Base-by-base conservation (phyloP, 768 basidiomycete species). In the Trametes gibbosa region DNA sequence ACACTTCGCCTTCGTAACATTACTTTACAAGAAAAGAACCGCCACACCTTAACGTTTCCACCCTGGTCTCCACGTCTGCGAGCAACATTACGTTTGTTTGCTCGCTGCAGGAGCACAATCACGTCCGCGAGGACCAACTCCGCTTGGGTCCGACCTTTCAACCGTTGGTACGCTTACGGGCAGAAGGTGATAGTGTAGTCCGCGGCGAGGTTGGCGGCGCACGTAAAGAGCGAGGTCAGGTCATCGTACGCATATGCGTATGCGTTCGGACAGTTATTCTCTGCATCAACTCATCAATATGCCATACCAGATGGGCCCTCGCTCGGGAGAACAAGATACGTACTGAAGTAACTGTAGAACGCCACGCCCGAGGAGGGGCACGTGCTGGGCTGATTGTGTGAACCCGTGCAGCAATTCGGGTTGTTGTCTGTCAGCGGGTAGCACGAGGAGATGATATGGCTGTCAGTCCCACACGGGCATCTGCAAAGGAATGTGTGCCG, bases 321-420 rank as follows among this genome's bases (percentile, higher is more conserved):
- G n/a, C n/a, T n/a, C n/a, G 13, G 13, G 12, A 12, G 24, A 17
- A 34, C 1, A 17, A 40, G 17, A 32, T 3, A 69, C 73, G 43
- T 42, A 78, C 80, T 83, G 72, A 81, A 82, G 70, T 78, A 82
- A 43, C 62, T 68, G 61, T 78, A 78, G 65, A 71, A 75, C n/a
- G 53, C 60, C 7, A 77, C 75, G 17, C 74, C 74, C 2, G 80
- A 81, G 12, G 74, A 59, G 10, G 84, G 86, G 68, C 86, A 88
- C 0, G 84, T 86, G 9, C 66, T 70, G 0, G 83, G 70, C 2
- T 82, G 84, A 67, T 69, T 72, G 70, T 79, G 74, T 40, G 68
- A 70, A 7, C 87, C 87, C 9, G 79, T 79, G 74, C 87, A 89
- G 70, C 87, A 88, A 65, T 86, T 85, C 3, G 77, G 70, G 17